phyloP scores from a whole-genome alignment of 495 filamentous ascomycete genomes.

The Tuber magnatum region DNA sequence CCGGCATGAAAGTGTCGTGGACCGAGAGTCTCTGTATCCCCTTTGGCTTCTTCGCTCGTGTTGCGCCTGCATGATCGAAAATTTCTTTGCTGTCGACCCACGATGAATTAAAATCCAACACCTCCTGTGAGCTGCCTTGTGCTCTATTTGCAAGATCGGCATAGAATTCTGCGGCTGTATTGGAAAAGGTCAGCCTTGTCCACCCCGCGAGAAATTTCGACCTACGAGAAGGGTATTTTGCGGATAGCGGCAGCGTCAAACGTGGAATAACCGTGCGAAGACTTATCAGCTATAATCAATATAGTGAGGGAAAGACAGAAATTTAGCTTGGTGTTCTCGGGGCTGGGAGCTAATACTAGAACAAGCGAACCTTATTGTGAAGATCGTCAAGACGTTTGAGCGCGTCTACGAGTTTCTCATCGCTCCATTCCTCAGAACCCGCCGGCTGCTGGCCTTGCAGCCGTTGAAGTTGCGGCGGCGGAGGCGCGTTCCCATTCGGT shows the following conservation, averaged over 20 bases:
- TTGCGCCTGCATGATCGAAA: constrained; percentile 29
- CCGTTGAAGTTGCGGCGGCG: constrained; percentile 15
- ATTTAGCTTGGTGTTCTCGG: constrained; percentile 4
- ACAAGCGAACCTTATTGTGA: constrained; percentile 29
- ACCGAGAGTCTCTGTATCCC: constrained; percentile 26
- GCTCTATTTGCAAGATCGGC: constrained; percentile 35
- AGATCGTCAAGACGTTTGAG: constrained; percentile 38
- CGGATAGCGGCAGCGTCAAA: constrained; percentile 25
- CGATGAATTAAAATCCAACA: constrained; percentile 31
- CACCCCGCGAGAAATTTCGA: not conserved
- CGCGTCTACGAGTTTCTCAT: constrained; percentile 36
- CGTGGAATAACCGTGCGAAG: constrained; percentile 38
- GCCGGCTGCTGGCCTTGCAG: constrained; percentile 16
- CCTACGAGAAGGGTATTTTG: constrained; percentile 34
- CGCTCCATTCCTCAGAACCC: constrained; percentile 25
- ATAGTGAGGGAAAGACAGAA: not conserved
- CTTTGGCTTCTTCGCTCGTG: constrained; percentile 15
- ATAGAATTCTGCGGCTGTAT: constrained; percentile 35
- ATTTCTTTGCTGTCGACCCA: constrained; percentile 24
- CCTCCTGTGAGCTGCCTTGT: constrained; percentile 31
- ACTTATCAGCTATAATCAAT: constrained; percentile 27
- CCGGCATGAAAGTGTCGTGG: constrained; percentile 34
- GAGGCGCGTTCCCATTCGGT: constrained; percentile 17
- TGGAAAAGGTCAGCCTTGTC: not conserved
- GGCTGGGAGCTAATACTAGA: not conserved